phyloP scores from a whole-genome alignment of 2,329 filamentous ascomycete species.

The Botryotinia convoluta region DNA sequence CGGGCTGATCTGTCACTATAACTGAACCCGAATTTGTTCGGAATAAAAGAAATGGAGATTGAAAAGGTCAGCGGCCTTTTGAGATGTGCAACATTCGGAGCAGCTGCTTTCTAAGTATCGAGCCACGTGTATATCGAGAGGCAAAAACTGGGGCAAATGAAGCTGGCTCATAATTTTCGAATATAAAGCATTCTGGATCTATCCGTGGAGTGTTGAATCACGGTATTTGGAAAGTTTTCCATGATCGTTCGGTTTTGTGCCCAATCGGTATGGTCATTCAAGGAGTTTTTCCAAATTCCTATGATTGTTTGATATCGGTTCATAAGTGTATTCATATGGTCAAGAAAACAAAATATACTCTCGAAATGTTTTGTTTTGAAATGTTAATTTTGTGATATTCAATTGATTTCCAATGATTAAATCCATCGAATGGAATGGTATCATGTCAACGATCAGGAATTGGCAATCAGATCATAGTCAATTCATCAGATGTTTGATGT shows the following conservation, averaged over 20 bases:
- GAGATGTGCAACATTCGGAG: neutral
- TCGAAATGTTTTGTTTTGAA: neutral
- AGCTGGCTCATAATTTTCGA: neutral
- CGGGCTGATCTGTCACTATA: neutral
- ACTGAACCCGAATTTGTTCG: neutral
- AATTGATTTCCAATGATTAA: neutral
- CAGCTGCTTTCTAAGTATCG: neutral
- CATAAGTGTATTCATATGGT: too few species aligned
- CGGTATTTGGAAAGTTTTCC: too few species aligned
- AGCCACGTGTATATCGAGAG: neutral
- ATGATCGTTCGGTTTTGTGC: neutral
- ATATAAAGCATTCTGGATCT: neutral
- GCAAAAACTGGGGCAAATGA: neutral
- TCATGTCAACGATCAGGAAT: neutral
- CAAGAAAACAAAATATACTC: neutral
- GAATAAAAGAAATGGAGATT: neutral
- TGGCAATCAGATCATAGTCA: neutral
- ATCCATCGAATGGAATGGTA: neutral
- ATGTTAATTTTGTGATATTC: neutral
- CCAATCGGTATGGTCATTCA: neutral
- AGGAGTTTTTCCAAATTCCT: neutral
- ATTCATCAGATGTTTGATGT: neutral
- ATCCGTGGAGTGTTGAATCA: neutral
- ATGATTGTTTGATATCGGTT: neutral
- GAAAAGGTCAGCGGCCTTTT: neutral